Conservation (phyloP, 2,329 filamentous ascomycete species). For the Calonectria multiphialidica region DNA sequence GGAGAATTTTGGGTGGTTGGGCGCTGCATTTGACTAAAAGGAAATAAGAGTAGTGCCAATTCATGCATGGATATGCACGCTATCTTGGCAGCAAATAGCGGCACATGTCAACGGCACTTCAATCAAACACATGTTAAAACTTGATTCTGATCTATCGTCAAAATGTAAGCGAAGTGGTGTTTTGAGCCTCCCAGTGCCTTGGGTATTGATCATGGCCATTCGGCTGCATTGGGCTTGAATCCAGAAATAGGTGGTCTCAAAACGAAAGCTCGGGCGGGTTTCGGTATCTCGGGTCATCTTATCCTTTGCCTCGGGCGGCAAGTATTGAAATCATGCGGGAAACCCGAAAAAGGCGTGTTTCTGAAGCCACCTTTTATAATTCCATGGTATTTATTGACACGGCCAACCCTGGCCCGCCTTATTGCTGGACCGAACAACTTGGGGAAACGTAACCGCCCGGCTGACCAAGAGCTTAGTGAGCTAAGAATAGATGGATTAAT, state of each 20-base stretch:
- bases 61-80: neutral
- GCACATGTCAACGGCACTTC: constrained; percentile 3
- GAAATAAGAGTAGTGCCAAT: neutral
- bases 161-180: neutral
- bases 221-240: neutral
- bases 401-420: neutral
- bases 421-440: neutral
- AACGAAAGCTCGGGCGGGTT: neutral
- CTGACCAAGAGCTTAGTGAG: constrained; percentile 11
- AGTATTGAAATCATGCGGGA: neutral
- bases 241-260: neutral
- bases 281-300: neutral
- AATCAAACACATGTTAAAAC: neutral
- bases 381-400: neutral
- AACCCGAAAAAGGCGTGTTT: neutral
- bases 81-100: neutral
- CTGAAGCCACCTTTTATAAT: neutral
- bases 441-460: neutral
- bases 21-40: neutral
- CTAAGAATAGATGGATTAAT: neutral
- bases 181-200: neutral
- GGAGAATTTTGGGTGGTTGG: neutral
- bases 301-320: neutral
- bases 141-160: neutral
- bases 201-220: neutral